These are phyloP conservation scores for Pulveroboletus sp. DNA, from an alignment of 768 basidiomycete species.

Conservation along the genomic window DNA sequence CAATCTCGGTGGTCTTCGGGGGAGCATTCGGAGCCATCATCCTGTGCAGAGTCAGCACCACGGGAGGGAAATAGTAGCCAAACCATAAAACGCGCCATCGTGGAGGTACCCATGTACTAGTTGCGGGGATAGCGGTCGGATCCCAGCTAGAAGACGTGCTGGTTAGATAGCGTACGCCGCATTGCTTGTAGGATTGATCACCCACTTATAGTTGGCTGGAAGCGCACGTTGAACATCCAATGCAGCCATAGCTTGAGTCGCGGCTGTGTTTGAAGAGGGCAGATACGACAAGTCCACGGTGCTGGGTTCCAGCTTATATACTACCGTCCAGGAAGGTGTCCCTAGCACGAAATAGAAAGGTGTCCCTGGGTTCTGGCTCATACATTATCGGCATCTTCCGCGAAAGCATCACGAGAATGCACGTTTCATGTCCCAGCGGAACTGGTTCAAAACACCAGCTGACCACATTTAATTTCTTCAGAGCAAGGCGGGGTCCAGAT, in stretches of 20 bases:
- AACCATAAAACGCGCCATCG: slow-evolving; percentile 12
- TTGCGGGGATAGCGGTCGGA: slow-evolving; percentile 18
- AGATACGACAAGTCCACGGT: too few relatives aligned
- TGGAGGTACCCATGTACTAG: slow-evolving; percentile 26
- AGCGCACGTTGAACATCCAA: slow-evolving; percentile 17
- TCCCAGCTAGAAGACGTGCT: slow-evolving; percentile 16
- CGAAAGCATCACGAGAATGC: too few relatives aligned
- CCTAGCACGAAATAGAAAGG: too few relatives aligned
- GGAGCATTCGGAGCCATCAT: slow-evolving; percentile 15
- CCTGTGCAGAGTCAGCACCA: slow-evolving; percentile 5
- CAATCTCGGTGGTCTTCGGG: not conserved
- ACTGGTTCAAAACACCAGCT: too few relatives aligned
- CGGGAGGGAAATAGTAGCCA: not conserved
- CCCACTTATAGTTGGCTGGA: slow-evolving; percentile 17
- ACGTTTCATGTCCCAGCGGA: too few relatives aligned
- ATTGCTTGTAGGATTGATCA: not conserved
- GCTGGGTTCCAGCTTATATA: too few relatives aligned
- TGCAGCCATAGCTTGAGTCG: slow-evolving; percentile 17
- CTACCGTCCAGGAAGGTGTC: too few relatives aligned
- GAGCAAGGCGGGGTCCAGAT: too few relatives aligned
- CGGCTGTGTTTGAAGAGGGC: not conserved
- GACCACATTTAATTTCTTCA: too few relatives aligned
- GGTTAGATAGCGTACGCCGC: not conserved
- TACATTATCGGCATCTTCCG: too few relatives aligned
- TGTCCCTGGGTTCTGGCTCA: too few relatives aligned